These are phyloP conservation scores for Larix kaempferi DNA, from an alignment of 75 land plant genomes.

Conservation along the genomic window DNA sequence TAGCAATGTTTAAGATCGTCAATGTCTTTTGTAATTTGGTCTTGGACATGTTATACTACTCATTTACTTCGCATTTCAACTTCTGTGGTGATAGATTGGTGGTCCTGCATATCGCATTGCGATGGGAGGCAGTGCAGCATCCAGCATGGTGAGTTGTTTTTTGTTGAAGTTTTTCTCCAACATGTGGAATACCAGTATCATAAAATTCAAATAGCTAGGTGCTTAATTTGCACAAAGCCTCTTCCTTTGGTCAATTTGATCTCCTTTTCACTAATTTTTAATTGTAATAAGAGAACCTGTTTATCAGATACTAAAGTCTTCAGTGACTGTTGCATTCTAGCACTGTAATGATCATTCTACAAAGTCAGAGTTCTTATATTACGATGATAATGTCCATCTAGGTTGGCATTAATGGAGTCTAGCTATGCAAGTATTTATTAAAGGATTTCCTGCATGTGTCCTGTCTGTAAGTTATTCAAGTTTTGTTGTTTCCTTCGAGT, in stretches of 20 bases:
- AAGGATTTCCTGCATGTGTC: too few relatives aligned
- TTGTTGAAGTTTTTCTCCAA: not conserved
- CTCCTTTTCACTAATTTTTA: too few relatives aligned
- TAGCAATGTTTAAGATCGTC: slow-evolving; percentile 1
- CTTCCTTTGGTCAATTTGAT: not conserved
- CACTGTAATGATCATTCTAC: too few relatives aligned
- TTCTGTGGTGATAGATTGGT: slow-evolving; percentile 50
- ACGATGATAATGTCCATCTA: too few relatives aligned
- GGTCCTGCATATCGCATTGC: slow-evolving; percentile 98
- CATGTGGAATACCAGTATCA: not conserved
- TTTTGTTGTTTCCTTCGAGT: too few relatives aligned
- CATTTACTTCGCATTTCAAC: not conserved
- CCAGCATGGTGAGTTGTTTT: slow-evolving; percentile 74
- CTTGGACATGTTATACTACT: not conserved
- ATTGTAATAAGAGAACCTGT: too few relatives aligned
- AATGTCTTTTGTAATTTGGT: not conserved
- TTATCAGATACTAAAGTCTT: too few relatives aligned
- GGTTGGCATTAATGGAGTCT: too few relatives aligned
- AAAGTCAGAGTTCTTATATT: too few relatives aligned
- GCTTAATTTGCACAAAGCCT: not conserved
- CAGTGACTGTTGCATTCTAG: too few relatives aligned
- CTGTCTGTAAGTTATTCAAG: too few relatives aligned
- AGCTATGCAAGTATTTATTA: too few relatives aligned
- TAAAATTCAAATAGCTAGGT: not conserved
- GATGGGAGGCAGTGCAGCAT: slow-evolving; percentile 99